Conservation (phyloP, 768 basidiomycete species). For the Mycena vitilis region DNA sequence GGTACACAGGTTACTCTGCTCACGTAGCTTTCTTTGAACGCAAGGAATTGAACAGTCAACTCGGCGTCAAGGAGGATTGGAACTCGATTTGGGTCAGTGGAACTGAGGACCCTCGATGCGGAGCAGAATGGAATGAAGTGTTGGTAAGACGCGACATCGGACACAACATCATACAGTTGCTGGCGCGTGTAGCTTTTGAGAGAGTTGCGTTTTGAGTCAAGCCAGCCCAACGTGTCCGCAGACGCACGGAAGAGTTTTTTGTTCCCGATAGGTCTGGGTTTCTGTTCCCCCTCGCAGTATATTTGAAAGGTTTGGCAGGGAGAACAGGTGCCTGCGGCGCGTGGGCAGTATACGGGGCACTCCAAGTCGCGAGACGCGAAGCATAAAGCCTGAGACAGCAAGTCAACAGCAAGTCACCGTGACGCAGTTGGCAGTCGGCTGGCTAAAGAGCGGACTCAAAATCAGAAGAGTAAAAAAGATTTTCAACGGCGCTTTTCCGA, state of each 20-base stretch:
- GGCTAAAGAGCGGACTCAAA: no score
- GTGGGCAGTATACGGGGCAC: constrained; percentile 21
- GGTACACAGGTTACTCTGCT: constrained; percentile 87
- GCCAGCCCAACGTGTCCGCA: constrained; percentile 26
- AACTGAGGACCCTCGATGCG: constrained; percentile 70
- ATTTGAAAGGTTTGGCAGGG: constrained; percentile 61
- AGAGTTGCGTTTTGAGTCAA: constrained; percentile 23
- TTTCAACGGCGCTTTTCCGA: not conserved
- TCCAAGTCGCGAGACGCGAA: constrained; percentile 27
- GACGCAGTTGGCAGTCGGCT: no score
- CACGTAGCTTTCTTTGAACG: constrained; percentile 88
- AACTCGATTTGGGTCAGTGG: constrained; percentile 44
- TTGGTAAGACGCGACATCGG: constrained; percentile 88
- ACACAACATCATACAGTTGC: constrained; percentile 87
- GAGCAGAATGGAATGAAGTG: constrained; percentile 92
- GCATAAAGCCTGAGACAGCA: constrained; percentile 24
- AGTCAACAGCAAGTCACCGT: no score
- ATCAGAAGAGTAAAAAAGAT: no score
- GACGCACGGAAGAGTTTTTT: constrained; percentile 89
- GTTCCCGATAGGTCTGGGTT: constrained; percentile 79
- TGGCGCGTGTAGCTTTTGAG: constrained; percentile 74
- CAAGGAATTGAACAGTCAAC: constrained; percentile 88
- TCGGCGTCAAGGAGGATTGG: constrained; percentile 79
- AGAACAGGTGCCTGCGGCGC: constrained; percentile 55
- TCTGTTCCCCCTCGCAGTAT: constrained; percentile 57